Evolutionary conservation across 176 grass and related monocot species (phyloP), one percentile per base, ranked within the genome.

Genomic region (Paspalum vaginatum): DNA sequence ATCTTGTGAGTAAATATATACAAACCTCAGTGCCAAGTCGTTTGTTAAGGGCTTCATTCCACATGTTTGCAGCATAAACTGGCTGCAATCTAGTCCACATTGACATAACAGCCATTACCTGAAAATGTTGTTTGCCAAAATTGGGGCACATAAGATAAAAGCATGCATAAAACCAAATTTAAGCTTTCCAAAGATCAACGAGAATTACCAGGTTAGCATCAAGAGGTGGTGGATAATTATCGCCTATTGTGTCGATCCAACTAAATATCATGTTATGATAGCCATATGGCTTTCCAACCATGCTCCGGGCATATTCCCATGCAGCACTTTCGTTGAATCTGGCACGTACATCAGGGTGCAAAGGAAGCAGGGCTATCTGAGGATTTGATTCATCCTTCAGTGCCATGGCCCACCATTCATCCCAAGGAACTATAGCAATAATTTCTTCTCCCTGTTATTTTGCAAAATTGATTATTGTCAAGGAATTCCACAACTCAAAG

Each of bases 241-340:
- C 89, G 15, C 87, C 61, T 65, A 97, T 72, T 14, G 94, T 97
- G 67, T 97, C 94, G 26, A 97, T 97, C 94, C 94, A 97, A 81
- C 91, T 94, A 88, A 97, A 97, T 90, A 97, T 94, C 94, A 97
- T 97, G 83, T 97, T 97, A 87, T 97, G 94, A 77, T 94, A 97
- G 27, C 94, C 94, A 80, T 97, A 97, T 10, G 94, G 94, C 46
- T 90, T 94, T 66, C 94, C 89, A n/a, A 60, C 53, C 94, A 97
- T 97, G 89, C 91, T 94, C 68, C 58, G 69, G 48, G 87, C 94
- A 94, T 92, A 97, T 21, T 84, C 63, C 94, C 94, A 97, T 39
- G 93, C 93, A 40, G 93, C 89, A 58, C 74, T 95, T 73, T 85
- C 81, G 58, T 95, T 95, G 67, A 95, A 95, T 78, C 67, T 91